These are phyloP conservation scores for Rhodotorula toruloides DNA, from an alignment of 768 basidiomycete genomes.

Conservation along the genomic window DNA sequence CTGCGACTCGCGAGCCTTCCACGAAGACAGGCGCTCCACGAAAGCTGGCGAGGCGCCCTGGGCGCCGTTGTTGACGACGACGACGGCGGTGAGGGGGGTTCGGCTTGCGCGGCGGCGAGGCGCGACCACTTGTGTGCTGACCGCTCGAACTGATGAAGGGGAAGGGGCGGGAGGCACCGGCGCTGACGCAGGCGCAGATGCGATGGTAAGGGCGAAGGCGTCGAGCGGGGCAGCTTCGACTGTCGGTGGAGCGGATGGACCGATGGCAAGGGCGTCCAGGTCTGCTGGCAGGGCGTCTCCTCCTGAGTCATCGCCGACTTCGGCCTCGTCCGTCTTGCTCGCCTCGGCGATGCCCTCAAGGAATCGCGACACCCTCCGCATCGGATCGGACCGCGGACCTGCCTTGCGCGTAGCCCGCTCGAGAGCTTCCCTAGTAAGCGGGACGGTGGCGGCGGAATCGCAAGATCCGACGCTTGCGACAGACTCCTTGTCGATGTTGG, in stretches of 20 bases:
- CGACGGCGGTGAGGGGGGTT: neutral
- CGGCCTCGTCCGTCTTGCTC: neutral
- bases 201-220: too few relatives aligned
- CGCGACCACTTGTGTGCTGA: too few relatives aligned
- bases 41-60: neutral
- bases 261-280: too few relatives aligned
- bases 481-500: neutral
- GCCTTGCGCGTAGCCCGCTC: conserved; percentile 8
- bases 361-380: conserved; percentile 17
- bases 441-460: neutral
- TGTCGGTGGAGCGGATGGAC: too few relatives aligned
- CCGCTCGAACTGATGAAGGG: neutral
- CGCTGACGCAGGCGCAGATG: neutral
- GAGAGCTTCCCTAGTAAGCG: conserved; percentile 20
- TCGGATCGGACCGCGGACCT: conserved; percentile 1
- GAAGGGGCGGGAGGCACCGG: neutral
- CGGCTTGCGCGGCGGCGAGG: too few relatives aligned
- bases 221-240: neutral
- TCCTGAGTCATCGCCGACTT: neutral
- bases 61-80: neutral
- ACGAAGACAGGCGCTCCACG: neutral
- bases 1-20: neutral
- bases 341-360: neutral
- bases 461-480: too few relatives aligned
- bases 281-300: too few relatives aligned